Evolutionary conservation across 2,329 filamentous ascomycete genomes (phyloP).

Genomic region (Simplicillium aogashimaense): DNA sequence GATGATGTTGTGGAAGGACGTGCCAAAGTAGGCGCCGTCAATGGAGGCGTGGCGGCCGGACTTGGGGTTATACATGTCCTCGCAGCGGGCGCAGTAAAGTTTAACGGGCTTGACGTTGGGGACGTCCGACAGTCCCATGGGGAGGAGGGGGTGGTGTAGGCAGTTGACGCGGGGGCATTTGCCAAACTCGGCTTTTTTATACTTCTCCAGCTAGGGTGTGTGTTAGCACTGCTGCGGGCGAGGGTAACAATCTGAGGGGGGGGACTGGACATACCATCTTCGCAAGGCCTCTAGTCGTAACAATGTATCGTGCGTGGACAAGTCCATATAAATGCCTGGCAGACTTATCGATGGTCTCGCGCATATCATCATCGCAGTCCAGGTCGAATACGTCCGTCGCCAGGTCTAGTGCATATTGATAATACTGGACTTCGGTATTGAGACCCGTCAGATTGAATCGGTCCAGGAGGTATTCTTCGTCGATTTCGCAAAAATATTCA

Average conservation of each 20-base stretch:
- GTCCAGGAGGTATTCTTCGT: conserved; percentile 97
- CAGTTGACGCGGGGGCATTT: conserved; percentile 97
- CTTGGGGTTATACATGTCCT: conserved; percentile 98
- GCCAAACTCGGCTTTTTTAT: conserved; percentile 95
- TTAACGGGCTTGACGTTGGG: conserved; percentile 86
- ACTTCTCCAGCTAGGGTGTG: conserved; percentile 78
- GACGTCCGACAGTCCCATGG: conserved; percentile 87
- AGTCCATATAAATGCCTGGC: conserved; percentile 91
- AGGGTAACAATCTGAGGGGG: not conserved
- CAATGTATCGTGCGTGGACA: conserved; percentile 92
- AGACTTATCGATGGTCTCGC: conserved; percentile 95
- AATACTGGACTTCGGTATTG: conserved; percentile 96
- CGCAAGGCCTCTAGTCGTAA: conserved; percentile 82
- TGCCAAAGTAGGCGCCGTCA: conserved; percentile 96
- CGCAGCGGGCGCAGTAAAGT: conserved; percentile 93
- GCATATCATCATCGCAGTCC: conserved; percentile 97
- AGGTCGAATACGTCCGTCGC: conserved; percentile 98
- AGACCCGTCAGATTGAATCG: conserved; percentile 96
- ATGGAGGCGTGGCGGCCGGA: conserved; percentile 91
- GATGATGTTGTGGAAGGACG: conserved; percentile 97
- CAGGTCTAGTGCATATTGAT: conserved; percentile 95
- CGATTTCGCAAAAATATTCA: conserved; percentile 99
- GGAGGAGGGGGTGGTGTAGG: conserved; percentile 83
- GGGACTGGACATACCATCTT: conserved; percentile 69
- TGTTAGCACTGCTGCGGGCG: not conserved